A percentile compares a stretch with the other conserved stretches of the same genome.
Conservation (phyloP, 768 basidiomycete species). For the Psilocybe tampanensis region DNA sequence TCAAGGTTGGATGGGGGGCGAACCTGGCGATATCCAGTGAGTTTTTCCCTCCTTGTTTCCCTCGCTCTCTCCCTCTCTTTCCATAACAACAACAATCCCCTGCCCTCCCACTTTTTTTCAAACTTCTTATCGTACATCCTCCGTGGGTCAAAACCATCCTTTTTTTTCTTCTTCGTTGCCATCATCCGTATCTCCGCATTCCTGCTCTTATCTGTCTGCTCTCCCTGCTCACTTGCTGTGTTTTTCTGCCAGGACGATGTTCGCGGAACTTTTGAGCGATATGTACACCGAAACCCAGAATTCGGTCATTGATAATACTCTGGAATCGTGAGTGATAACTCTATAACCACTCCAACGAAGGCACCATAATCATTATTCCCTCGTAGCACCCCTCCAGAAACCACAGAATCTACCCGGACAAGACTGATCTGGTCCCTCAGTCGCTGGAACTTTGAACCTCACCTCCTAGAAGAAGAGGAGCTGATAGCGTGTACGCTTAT, state of each 20-base stretch:
- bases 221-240: not conserved
- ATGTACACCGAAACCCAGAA: slow-evolving; percentile 82
- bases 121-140: not conserved
- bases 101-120: too few relatives aligned
- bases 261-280: slow-evolving; percentile 82
- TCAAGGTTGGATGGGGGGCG: slow-evolving; percentile 69
- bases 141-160: too few relatives aligned
- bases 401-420: slow-evolving; percentile 50
- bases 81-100: too few relatives aligned
- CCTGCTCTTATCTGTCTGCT: slow-evolving; percentile 2
- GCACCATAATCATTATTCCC: not conserved
- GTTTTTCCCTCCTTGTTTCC: slow-evolving; percentile 27
- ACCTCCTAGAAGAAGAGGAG: slow-evolving; percentile 80
- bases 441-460: slow-evolving; percentile 91
- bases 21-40: slow-evolving; percentile 50
- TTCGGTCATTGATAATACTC: slow-evolving; percentile 62
- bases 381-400: slow-evolving; percentile 37
- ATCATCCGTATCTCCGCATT: not conserved
- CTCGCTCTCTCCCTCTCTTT: slow-evolving; percentile 2
- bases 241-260: slow-evolving; percentile 45
- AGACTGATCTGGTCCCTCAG: slow-evolving; percentile 71
- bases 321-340: slow-evolving; percentile 40
- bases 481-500: slow-evolving; percentile 79
- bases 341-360: not conserved
- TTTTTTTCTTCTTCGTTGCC: not conserved